A percentile compares a stretch with the other conserved stretches of the same genome.
phyloP scores from a whole-genome alignment of 1,284 basidiomycete species.

The Ganoderma boninense region DNA sequence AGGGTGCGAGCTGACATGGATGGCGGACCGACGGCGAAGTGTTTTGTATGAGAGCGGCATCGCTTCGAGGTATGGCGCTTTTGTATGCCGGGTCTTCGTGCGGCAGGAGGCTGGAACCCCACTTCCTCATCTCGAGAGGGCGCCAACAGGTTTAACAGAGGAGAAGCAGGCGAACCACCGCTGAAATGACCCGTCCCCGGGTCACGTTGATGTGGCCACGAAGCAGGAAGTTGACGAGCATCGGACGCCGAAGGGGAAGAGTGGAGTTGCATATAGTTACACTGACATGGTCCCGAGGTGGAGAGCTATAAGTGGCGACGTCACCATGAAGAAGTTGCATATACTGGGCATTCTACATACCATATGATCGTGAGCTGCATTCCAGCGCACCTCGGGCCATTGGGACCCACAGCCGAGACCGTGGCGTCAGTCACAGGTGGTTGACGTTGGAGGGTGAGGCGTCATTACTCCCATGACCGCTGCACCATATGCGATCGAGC shows the following conservation, averaged over 20 bases:
- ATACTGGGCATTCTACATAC: slow-evolving; percentile 3
- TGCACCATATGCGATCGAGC: slow-evolving; percentile 11
- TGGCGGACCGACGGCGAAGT: slow-evolving; percentile 18
- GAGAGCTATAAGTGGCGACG: slow-evolving; percentile 5
- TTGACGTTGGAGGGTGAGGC: slow-evolving; percentile 15
- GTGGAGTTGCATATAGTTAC: not conserved
- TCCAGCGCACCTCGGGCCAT: slow-evolving; percentile 7
- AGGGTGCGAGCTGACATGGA: slow-evolving; percentile 8
- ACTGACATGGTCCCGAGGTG: not conserved
- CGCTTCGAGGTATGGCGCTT: slow-evolving; percentile 19
- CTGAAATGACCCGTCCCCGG: not conserved
- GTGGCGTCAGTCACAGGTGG: slow-evolving; percentile 6
- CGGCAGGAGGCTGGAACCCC: slow-evolving; percentile 16
- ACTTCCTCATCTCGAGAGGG: not conserved
- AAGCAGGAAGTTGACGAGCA: not conserved
- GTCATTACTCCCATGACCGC: slow-evolving; percentile 22
- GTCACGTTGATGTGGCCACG: not conserved
- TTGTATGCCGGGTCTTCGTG: not conserved
- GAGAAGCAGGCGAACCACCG: not conserved
- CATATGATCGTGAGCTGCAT: slow-evolving; percentile 5
- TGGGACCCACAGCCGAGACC: slow-evolving; percentile 7
- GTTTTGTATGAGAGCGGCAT: slow-evolving; percentile 15
- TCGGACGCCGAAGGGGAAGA: not conserved
- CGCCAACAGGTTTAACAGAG: not conserved
- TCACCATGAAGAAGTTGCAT: slow-evolving; percentile 9